These are phyloP conservation scores for Acacia confusa DNA, from an alignment of 306 rosid species.

Conservation along the genomic window DNA sequence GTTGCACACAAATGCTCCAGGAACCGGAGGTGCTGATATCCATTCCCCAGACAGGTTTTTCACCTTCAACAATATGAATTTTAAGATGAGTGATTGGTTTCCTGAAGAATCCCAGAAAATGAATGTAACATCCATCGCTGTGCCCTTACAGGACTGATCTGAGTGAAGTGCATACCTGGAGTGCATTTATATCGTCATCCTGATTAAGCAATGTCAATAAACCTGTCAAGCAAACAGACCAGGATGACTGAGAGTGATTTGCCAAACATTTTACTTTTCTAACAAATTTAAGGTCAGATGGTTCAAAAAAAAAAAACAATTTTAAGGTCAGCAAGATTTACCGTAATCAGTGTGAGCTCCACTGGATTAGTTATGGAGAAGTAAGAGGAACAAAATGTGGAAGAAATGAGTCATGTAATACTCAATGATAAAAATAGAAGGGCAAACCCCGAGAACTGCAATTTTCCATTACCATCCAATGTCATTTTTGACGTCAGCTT, in stretches of 20 bases:
- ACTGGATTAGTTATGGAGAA: constrained; percentile 20
- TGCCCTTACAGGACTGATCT: not conserved
- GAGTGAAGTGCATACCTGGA: constrained; percentile 58
- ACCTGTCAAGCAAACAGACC: constrained; percentile 50
- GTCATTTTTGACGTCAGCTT: constrained; percentile 40
- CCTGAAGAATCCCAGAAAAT: not conserved
- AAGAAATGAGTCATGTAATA: constrained; percentile 35
- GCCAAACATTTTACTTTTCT: constrained; percentile 6
- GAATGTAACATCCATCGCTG: not conserved
- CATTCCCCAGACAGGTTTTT: constrained; percentile 80
- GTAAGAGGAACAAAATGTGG: constrained; percentile 27
- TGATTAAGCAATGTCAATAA: constrained; percentile 87
- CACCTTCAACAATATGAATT: constrained; percentile 59
- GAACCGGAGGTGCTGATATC: constrained; percentile 91
- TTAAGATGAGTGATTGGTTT: not conserved
- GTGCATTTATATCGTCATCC: constrained; percentile 80
- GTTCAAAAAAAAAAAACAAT: no score
- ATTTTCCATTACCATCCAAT: constrained; percentile 76
- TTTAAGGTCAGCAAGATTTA: constrained; percentile 29
- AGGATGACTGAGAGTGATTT: constrained; percentile 29
- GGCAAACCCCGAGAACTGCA: constrained; percentile 7
- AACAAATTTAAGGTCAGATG: constrained; percentile 26
- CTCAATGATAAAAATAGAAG: not conserved
- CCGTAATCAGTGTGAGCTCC: constrained; percentile 23
- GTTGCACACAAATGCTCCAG: constrained; percentile 83